A percentile compares a stretch with the other conserved stretches of the same genome.
Evolutionary conservation across 495 filamentous ascomycete species (phyloP).

Genomic region (Penicillium subrubescens): DNA sequence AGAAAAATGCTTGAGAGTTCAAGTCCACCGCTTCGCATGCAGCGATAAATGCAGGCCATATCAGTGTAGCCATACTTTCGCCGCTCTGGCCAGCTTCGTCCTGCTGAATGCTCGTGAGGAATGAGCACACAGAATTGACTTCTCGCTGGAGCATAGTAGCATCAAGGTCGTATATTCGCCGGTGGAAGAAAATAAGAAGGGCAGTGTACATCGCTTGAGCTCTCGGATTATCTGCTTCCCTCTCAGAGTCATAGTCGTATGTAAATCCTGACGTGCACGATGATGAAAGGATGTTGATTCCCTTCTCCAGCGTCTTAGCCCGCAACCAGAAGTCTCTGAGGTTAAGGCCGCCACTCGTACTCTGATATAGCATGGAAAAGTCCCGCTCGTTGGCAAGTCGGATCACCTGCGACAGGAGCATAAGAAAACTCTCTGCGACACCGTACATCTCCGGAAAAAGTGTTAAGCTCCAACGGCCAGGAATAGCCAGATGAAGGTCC

Average conservation of each 20-base stretch:
- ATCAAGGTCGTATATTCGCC: constrained; percentile 27
- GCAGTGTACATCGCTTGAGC: constrained; percentile 25
- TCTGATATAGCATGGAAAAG: constrained; percentile 9
- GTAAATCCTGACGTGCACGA: neutral
- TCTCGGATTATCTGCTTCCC: neutral
- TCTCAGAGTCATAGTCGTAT: neutral
- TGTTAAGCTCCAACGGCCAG: constrained; percentile 23
- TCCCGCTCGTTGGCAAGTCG: constrained; percentile 30
- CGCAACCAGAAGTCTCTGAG: constrained; percentile 23
- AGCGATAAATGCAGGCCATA: constrained; percentile 30
- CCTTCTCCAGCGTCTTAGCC: constrained; percentile 25
- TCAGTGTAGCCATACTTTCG: constrained; percentile 19
- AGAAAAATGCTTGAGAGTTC: constrained; percentile 19
- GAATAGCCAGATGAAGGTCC: constrained; percentile 28
- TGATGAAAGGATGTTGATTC: constrained; percentile 13
- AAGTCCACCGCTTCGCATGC: constrained; percentile 22
- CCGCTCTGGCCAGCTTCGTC: neutral
- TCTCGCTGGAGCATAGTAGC: constrained; percentile 19
- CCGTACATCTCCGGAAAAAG: constrained; percentile 27
- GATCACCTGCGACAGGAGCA: constrained; percentile 29
- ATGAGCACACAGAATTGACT: constrained; percentile 10
- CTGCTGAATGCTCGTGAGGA: constrained; percentile 11
- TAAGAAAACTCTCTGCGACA: constrained; percentile 25
- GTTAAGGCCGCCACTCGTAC: constrained; percentile 2
- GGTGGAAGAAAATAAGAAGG: constrained; percentile 26